Evolutionary conservation across 441 rosid genomes (phyloP).

Genomic region (Capsella rubella): DNA sequence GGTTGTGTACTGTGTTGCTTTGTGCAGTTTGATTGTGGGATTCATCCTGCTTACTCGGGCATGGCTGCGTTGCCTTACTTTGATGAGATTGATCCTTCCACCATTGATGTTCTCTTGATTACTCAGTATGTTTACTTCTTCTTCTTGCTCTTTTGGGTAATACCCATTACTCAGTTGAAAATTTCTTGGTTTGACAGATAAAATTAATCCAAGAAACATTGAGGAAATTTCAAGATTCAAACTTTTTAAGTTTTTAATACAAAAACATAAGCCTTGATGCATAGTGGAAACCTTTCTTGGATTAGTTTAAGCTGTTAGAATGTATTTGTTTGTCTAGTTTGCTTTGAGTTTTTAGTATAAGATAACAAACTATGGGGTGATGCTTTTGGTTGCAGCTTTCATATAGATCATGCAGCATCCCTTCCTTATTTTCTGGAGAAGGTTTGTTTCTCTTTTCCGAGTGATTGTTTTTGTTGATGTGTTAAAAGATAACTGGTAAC

Average conservation of each 20-base stretch:
- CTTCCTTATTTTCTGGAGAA: constrained; percentile 90
- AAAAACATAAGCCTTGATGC: not conserved
- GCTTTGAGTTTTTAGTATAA: constrained; percentile 6
- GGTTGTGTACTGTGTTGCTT: not conserved
- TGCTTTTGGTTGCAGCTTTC: constrained; percentile 73
- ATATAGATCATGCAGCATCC: constrained; percentile 97
- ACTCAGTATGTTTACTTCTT: constrained; percentile 66
- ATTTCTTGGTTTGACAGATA: not conserved
- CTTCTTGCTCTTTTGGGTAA: not conserved
- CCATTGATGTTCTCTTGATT: constrained; percentile 81
- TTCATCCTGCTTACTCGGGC: constrained; percentile 86
- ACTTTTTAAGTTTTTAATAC: not conserved
- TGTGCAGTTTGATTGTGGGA: constrained; percentile 78
- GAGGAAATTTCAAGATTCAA: not conserved
- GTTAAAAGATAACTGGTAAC: not conserved
- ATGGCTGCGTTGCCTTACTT: constrained; percentile 95
- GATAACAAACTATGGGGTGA: not conserved
- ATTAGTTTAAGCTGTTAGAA: constrained; percentile 8
- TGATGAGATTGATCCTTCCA: constrained; percentile 94
- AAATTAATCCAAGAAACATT: too few species aligned
- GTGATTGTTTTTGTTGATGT: not conserved
- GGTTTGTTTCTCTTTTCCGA: constrained; percentile 52
- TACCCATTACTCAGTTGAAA: not conserved
- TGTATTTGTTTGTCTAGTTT: constrained; percentile 1
- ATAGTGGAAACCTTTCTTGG: constrained; percentile 5